A percentile compares a stretch with the other conserved stretches of the same genome.
These are phyloP conservation scores for Bimuria novae-zelandiae DNA, from an alignment of 2,329 filamentous ascomycete genomes.

Conservation along the genomic window DNA sequence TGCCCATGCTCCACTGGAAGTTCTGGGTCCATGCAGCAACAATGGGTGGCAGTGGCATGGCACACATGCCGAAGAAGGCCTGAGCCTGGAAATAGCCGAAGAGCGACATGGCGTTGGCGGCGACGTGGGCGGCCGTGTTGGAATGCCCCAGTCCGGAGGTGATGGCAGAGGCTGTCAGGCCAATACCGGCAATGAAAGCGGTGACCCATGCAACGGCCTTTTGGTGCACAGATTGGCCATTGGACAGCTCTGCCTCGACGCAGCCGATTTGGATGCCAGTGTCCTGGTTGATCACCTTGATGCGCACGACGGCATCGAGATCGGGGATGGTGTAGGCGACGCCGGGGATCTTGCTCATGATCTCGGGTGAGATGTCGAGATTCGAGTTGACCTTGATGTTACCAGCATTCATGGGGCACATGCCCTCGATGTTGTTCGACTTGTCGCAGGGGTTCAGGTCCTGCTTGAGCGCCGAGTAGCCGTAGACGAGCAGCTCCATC, in stretches of 20 bases:
- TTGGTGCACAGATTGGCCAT: conserved; percentile 89
- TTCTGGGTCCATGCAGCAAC: conserved; percentile 95
- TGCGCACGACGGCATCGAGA: conserved; percentile 81
- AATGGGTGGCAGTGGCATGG: conserved; percentile 81
- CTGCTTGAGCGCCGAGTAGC: conserved; percentile 70
- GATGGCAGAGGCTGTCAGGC: conserved; percentile 81
- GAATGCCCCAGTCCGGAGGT: conserved; percentile 89
- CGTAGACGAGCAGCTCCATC: conserved; percentile 78
- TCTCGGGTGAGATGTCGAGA: conserved; percentile 59
- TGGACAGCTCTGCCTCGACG: conserved; percentile 84
- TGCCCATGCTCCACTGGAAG: conserved; percentile 98
- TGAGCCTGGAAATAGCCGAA: conserved; percentile 95
- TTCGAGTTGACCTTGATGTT: conserved; percentile 78
- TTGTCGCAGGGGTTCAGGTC: conserved; percentile 76
- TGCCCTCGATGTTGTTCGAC: conserved; percentile 63
- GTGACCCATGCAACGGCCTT: conserved; percentile 87
- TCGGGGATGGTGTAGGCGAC: conserved; percentile 91
- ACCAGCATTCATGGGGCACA: conserved; percentile 90
- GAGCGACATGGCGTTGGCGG: conserved; percentile 89
- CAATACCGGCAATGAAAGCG: conserved; percentile 83
- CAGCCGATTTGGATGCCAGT: conserved; percentile 74
- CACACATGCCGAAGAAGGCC: conserved; percentile 85
- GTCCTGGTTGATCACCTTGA: conserved; percentile 76
- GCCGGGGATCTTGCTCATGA: conserved; percentile 70
- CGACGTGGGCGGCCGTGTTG: conserved; percentile 92